Base-by-base conservation (phyloP, 2,329 filamentous ascomycete species). In the Pseudogymnoascus sp. region DNA sequence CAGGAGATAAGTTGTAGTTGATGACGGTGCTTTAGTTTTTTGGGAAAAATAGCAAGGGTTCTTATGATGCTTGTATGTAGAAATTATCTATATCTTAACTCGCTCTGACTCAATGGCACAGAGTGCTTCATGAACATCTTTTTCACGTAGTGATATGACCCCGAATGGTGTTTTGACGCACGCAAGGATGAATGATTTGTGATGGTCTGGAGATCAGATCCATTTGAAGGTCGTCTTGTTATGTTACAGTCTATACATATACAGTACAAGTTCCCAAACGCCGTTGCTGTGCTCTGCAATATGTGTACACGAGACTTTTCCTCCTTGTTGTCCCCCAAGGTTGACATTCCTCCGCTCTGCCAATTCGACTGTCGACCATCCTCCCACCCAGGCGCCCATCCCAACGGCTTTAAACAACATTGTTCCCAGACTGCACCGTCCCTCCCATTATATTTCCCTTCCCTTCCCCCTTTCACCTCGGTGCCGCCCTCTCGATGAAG, bases 401-500 rank as follows among this genome's bases (percentile, higher is more conserved):
- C 16, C 49, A 55, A 33, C 10, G 26, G 3, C 16, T 55, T 55
- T 8, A 19, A 21, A 35, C 16, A 35, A 8, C 16, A 14, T 4
- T 33, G n/a, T 7, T 2, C n/a, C 29, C n/a, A 33, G 49, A 21
- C 5, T 55, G n/a, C 8, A 35, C n/a, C 29, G 29, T 19, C n/a
- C 11, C 16, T 55, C 49, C 29, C 29, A 35, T 55, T 55, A 35
- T 55, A 55, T 55, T 21, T 14, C 49, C 49, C 10, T 14, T 35
- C 5, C 49, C 33, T 19, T 11, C 29, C 16, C 29, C 49, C 29
- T 33, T 55, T 55, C 49, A 55, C 63, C 70, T 65, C 35, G 66
- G 66, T 31, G 66, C 65, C 19, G 67, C 63, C 14, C 75, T 83
- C 77, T 91, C 88, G 66, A 90, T 72, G 68, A 84, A 89, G 68